Conservation (phyloP, 2,329 filamentous ascomycete genomes). For the Xylaria sp. region DNA sequence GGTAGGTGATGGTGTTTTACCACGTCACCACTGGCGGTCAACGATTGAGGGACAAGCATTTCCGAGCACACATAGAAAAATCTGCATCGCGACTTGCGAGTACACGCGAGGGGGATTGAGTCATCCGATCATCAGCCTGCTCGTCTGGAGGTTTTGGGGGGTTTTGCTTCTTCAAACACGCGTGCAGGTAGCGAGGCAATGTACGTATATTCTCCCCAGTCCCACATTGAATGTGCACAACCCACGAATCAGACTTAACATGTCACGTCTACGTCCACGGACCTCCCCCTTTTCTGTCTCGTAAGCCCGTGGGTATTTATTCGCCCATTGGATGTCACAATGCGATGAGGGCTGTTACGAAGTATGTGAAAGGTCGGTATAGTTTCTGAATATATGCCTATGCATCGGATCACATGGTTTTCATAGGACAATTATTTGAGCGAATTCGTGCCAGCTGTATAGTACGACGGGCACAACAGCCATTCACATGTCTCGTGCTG, state of each 20-base stretch:
- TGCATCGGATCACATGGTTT: constrained; percentile 19
- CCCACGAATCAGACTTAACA: constrained; percentile 11
- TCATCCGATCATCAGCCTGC: constrained; percentile 1
- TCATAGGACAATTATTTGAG: constrained; percentile 20
- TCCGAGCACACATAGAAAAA: constrained; percentile 4
- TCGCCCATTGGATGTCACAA: constrained; percentile 15
- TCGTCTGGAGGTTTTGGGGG: background rate
- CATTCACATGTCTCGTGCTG: constrained; percentile 2
- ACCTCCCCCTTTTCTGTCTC: constrained; percentile 26
- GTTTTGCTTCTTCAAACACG: constrained; percentile 7
- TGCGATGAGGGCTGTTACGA: constrained; percentile 3
- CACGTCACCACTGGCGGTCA: constrained; percentile 26
- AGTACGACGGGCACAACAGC: constrained; percentile 8
- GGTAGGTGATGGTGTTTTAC: constrained; percentile 8
- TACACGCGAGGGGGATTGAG: background rate
- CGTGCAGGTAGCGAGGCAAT: background rate
- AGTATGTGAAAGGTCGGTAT: constrained; percentile 17
- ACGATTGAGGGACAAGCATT: constrained; percentile 13
- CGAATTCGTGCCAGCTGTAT: constrained; percentile 17
- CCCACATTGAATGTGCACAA: constrained; percentile 17
- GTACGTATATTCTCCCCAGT: background rate
- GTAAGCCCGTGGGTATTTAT: constrained; percentile 13
- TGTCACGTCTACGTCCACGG: constrained; percentile 15
- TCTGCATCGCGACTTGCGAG: constrained; percentile 5
- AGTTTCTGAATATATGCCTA: constrained; percentile 13